phyloP scores from a whole-genome alignment of 108 stramenopile species.

The Aureococcus anophagefferens region DNA sequence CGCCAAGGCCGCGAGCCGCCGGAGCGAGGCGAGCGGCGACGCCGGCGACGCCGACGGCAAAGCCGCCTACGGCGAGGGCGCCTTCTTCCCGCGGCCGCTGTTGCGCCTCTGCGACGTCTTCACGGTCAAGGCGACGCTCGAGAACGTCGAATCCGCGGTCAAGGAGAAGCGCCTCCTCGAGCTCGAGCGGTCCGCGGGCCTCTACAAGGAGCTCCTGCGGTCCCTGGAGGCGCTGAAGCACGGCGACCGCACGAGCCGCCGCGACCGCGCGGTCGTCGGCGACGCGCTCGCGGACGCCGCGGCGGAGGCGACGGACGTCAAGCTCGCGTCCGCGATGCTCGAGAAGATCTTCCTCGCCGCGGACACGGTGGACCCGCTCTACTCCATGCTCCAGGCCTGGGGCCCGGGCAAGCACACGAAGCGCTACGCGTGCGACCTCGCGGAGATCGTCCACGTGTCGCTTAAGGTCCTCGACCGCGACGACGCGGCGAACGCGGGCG shows the following conservation, averaged over 20 bases:
- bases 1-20: too few relatives aligned
- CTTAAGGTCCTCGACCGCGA: neutral
- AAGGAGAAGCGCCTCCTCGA: neutral
- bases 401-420: neutral
- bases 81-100: neutral
- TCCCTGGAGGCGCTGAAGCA: neutral
- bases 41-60: too few relatives aligned
- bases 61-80: neutral
- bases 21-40: too few relatives aligned
- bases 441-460: neutral
- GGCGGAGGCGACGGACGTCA: neutral
- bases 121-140: neutral
- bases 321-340: neutral
- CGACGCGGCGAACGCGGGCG: neutral
- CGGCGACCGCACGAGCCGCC: neutral
- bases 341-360: neutral
- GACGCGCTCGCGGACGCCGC: neutral
- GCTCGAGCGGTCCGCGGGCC: neutral
- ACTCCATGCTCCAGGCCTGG: neutral
- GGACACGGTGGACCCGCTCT: neutral
- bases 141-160: neutral
- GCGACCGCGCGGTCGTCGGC: neutral
- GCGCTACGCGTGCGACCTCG: neutral
- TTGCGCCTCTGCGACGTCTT: neutral
- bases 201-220: neutral